Evolutionary conservation across 1,284 basidiomycete species (phyloP).

Genomic region (Tremellales sp.): DNA sequence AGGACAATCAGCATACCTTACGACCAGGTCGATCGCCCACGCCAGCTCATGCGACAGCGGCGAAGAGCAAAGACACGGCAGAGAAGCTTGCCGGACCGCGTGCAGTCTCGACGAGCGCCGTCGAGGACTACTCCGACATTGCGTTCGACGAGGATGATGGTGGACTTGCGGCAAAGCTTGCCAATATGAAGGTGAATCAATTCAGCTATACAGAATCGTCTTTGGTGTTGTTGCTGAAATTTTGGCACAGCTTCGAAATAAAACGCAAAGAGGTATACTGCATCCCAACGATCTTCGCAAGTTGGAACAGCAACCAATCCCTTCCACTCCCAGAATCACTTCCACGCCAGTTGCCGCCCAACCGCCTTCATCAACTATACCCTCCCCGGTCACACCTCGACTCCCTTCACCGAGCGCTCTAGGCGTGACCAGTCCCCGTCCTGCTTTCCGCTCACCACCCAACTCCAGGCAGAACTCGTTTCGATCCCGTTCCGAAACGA

Average conservation of each 20-base stretch:
- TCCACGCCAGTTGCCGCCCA: slow-evolving; percentile 2
- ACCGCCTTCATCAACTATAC: slow-evolving; percentile 9
- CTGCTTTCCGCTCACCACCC: slow-evolving; percentile 26
- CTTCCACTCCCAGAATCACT: background rate
- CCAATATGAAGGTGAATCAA: slow-evolving; percentile 68
- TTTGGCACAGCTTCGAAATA: slow-evolving; percentile 55
- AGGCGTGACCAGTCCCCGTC: slow-evolving; percentile 1
- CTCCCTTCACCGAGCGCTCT: background rate
- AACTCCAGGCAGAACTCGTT: slow-evolving; percentile 36
- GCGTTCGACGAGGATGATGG: slow-evolving; percentile 63
- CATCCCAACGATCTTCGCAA: slow-evolving; percentile 73
- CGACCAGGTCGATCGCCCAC: slow-evolving; percentile 24
- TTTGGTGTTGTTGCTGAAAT: background rate
- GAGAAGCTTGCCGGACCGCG: too few species aligned
- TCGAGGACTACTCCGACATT: slow-evolving; percentile 85
- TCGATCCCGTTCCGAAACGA: slow-evolving; percentile 17
- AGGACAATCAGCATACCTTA: slow-evolving; percentile 34
- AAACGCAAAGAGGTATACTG: slow-evolving; percentile 66
- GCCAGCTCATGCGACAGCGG: too few species aligned
- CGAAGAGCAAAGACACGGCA: too few species aligned
- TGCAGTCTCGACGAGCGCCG: slow-evolving; percentile 2
- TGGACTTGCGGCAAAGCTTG: slow-evolving; percentile 67
- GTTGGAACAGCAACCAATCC: slow-evolving; percentile 2
- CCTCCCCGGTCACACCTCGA: too few species aligned
- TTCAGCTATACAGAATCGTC: too few species aligned